These are phyloP conservation scores for Penicillium sp. DNA, from an alignment of 2,329 filamentous ascomycete species.

Conservation along the genomic window DNA sequence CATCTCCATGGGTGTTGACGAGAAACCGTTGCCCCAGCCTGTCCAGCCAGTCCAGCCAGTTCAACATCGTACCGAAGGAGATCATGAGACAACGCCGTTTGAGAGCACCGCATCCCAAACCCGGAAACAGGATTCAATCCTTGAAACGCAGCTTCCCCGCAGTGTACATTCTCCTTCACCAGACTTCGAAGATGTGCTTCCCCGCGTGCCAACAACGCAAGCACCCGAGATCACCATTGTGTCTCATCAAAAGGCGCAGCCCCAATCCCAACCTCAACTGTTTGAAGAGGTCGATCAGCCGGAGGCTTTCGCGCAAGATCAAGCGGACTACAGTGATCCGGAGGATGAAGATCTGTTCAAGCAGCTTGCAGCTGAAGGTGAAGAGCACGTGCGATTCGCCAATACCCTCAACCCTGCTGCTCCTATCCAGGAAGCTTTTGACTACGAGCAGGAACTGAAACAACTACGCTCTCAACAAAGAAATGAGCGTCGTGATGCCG, in stretches of 20 bases:
- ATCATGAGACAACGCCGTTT: background rate
- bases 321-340: conserved; percentile 72
- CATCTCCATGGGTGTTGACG: background rate
- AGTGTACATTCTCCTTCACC: conserved; percentile 43
- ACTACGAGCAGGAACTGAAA: conserved; percentile 84
- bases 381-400: conserved; percentile 91
- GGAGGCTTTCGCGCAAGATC: conserved; percentile 41
- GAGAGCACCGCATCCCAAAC: background rate
- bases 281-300: conserved; percentile 12
- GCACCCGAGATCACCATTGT: conserved; percentile 20
- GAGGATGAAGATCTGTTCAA: conserved; percentile 87
- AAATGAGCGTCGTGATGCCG: conserved; percentile 90
- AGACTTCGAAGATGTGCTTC: conserved; percentile 51
- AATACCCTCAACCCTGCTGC: conserved; percentile 77
- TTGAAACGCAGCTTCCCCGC: background rate
- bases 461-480: conserved; percentile 90
- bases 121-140: background rate
- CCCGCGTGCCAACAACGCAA: conserved; percentile 13
- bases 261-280: conserved; percentile 5
- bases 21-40: background rate
- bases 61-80: background rate
- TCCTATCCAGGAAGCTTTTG: conserved; percentile 63
- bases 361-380: conserved; percentile 82
- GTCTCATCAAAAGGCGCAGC: conserved; percentile 20
- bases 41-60: background rate